These are phyloP conservation scores for Argentina anserina DNA, from an alignment of 306 rosid genomes.

Conservation along the genomic window DNA sequence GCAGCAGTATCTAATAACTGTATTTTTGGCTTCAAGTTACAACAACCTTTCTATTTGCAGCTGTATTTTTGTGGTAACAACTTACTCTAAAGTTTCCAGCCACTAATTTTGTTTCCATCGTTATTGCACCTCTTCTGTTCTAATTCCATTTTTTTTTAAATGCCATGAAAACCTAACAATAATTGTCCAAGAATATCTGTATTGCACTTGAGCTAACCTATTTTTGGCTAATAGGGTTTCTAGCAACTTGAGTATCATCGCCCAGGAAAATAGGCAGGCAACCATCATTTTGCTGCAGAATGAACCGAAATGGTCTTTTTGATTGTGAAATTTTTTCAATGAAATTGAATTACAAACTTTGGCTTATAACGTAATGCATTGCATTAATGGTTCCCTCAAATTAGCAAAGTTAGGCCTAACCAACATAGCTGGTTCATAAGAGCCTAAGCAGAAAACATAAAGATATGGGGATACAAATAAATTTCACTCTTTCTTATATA, in stretches of 20 bases:
- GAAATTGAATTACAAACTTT: background rate
- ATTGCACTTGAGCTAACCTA: background rate
- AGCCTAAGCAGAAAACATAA: background rate
- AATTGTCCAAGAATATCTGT: conserved; percentile 1
- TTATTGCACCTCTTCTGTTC: background rate
- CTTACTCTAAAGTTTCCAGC: conserved; percentile 12
- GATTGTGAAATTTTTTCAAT: background rate
- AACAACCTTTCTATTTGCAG: conserved; percentile 13
- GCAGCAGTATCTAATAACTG: conserved; percentile 8
- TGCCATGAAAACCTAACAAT: background rate
- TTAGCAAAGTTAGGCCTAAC: background rate
- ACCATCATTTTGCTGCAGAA: background rate
- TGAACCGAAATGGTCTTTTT: background rate
- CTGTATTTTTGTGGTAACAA: conserved; percentile 24
- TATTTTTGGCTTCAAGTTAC: conserved; percentile 6
- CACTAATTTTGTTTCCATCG: conserved; percentile 13
- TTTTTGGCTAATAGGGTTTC: background rate
- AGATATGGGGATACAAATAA: background rate
- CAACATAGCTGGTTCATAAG: background rate
- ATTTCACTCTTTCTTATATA: background rate
- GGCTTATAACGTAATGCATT: background rate
- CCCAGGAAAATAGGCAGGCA: background rate
- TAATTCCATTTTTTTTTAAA: background rate
- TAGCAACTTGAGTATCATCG: background rate
- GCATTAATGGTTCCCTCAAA: background rate